These are phyloP conservation scores for Pilobolus umbonatus DNA, from an alignment of 192 early-diverging fungal species.

Conservation along the genomic window DNA sequence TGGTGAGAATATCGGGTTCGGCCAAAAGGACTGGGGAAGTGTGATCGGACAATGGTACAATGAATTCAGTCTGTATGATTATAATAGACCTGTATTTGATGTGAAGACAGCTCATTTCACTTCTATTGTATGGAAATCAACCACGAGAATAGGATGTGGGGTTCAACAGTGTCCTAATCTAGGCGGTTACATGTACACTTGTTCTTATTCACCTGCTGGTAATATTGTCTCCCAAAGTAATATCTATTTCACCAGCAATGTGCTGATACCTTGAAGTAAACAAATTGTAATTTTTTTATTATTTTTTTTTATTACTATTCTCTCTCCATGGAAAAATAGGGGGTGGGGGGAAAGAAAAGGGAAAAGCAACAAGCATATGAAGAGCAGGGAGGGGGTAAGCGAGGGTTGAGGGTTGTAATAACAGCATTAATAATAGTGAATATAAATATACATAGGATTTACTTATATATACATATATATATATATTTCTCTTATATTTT, in stretches of 20 bases:
- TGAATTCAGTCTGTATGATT: slow-evolving; percentile 39
- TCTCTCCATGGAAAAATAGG: too few species aligned
- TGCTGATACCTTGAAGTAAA: slow-evolving; percentile 7
- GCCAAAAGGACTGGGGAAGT: slow-evolving; percentile 27
- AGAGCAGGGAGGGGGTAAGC: too few species aligned
- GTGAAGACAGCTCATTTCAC: slow-evolving; percentile 42
- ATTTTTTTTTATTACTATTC: too few species aligned
- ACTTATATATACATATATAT: too few species aligned
- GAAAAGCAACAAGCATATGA: too few species aligned
- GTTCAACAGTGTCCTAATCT: slow-evolving; percentile 17
- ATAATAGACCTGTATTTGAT: slow-evolving; percentile 38
- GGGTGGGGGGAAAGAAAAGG: too few species aligned
- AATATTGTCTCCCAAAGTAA: slow-evolving; percentile 24
- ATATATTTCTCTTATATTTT: too few species aligned
- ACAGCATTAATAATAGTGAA: too few species aligned
- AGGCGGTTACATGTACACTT: slow-evolving; percentile 36
- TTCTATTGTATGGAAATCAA: slow-evolving; percentile 34
- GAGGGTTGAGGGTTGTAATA: too few species aligned
- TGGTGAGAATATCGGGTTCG: slow-evolving; percentile 44
- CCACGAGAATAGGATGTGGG: slow-evolving; percentile 36
- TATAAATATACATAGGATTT: too few species aligned
- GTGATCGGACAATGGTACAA: slow-evolving; percentile 41
- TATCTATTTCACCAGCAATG: slow-evolving; percentile 28
- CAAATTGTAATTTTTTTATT: too few species aligned
- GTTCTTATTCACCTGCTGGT: slow-evolving; percentile 40